These are phyloP conservation scores for Bretziella fagacearum DNA, from an alignment of 2,329 filamentous ascomycete species.

Conservation along the genomic window DNA sequence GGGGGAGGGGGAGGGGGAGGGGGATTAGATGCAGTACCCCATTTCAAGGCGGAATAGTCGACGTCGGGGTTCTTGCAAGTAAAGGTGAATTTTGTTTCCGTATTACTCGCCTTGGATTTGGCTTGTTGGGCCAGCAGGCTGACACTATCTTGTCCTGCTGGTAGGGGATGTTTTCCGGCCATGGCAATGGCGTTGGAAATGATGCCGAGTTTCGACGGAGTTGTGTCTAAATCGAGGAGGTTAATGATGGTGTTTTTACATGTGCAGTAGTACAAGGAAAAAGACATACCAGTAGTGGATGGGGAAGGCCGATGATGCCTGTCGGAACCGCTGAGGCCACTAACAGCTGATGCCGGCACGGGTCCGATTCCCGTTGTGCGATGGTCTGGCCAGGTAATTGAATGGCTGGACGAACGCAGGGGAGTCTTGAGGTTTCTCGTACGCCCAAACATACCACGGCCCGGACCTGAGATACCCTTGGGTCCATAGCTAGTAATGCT, in stretches of 20 bases:
- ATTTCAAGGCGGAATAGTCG: slow-evolving; percentile 45
- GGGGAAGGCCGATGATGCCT: too few relatives aligned
- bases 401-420: slow-evolving; percentile 31
- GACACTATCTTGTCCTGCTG: slow-evolving; percentile 57
- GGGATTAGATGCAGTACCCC: slow-evolving; percentile 33
- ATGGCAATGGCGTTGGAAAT: slow-evolving; percentile 87
- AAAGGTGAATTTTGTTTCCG: slow-evolving; percentile 87
- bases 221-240: not conserved
- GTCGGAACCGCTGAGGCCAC: slow-evolving; percentile 28
- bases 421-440: slow-evolving; percentile 43
- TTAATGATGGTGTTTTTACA: not conserved
- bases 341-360: slow-evolving; percentile 10
- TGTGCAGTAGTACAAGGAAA: not conserved
- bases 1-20: slow-evolving; percentile 18
- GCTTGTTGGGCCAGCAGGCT: slow-evolving; percentile 60
- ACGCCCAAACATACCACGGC: slow-evolving; percentile 68
- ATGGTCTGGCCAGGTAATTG: slow-evolving; percentile 9
- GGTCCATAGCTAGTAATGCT: not conserved
- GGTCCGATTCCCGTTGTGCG: slow-evolving; percentile 12
- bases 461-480: slow-evolving; percentile 67
- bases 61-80: slow-evolving; percentile 75
- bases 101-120: slow-evolving; percentile 42
- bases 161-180: slow-evolving; percentile 52
- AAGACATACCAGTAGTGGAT: not conserved
- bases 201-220: slow-evolving; percentile 40